Conservation (phyloP, 1,284 basidiomycete genomes). For the Sporisorium iseilematis-ciliati region DNA sequence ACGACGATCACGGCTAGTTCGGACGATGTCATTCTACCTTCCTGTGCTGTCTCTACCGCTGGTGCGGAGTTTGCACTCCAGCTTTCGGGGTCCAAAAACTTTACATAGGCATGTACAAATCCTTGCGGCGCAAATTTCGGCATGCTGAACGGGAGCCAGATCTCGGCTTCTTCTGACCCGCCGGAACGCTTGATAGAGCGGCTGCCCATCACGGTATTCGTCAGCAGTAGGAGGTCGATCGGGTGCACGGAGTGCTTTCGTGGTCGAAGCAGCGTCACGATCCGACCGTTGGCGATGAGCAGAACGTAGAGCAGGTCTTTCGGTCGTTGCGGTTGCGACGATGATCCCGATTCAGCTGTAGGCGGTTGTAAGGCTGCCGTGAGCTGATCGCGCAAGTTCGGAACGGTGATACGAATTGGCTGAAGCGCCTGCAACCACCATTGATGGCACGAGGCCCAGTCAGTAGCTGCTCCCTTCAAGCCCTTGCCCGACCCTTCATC, state of each 20-base stretch:
- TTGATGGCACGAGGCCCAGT: slow-evolving; percentile 75
- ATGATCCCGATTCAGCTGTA: slow-evolving; percentile 16
- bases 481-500: background rate
- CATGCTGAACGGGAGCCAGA: slow-evolving; percentile 94
- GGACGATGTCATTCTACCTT: slow-evolving; percentile 23
- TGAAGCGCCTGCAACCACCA: slow-evolving; percentile 78
- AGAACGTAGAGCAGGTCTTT: slow-evolving; percentile 86
- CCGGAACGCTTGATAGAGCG: slow-evolving; percentile 71
- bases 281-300: slow-evolving; percentile 80
- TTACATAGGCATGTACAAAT: slow-evolving; percentile 93
- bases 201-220: slow-evolving; percentile 74
- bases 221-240: slow-evolving; percentile 70
- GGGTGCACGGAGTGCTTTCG: slow-evolving; percentile 95
- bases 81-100: slow-evolving; percentile 74
- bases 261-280: slow-evolving; percentile 89
- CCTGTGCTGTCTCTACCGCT: background rate
- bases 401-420: slow-evolving; percentile 79
- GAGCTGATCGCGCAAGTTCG: slow-evolving; percentile 73
- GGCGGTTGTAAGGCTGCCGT: slow-evolving; percentile 50
- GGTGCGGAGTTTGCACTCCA: background rate
- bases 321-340: slow-evolving; percentile 73
- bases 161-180: slow-evolving; percentile 75
- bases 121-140: slow-evolving; percentile 91
- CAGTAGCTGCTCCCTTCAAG: slow-evolving; percentile 9
- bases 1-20: slow-evolving; percentile 61